Evolutionary conservation across 1,284 basidiomycete genomes (phyloP).

Genomic region (Apiotrichum siamense): DNA sequence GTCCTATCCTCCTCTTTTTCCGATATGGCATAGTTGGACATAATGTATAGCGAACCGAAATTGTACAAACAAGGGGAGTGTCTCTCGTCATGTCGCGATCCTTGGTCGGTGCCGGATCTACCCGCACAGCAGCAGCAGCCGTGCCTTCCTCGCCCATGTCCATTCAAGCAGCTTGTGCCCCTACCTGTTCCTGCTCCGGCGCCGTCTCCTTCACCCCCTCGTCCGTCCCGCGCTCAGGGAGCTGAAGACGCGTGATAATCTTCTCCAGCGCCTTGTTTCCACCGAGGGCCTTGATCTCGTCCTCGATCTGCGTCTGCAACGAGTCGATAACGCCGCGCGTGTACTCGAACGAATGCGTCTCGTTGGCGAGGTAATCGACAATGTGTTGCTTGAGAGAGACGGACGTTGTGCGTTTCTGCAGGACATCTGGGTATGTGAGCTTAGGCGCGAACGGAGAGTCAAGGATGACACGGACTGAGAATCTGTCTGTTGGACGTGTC

Average conservation of each 20-base stretch:
- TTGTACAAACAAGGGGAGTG: no score
- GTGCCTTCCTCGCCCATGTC: no score
- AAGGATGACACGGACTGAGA: constrained; percentile 57
- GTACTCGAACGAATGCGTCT: constrained; percentile 70
- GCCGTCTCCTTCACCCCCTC: background rate
- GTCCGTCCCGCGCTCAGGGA: constrained; percentile 10
- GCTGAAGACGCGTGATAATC: constrained; percentile 31
- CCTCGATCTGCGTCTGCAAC: constrained; percentile 45
- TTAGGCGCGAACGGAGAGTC: no score
- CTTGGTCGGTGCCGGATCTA: no score
- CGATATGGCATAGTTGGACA: constrained; percentile 1
- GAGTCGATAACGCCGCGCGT: constrained; percentile 51
- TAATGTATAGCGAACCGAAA: background rate
- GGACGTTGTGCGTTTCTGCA: constrained; percentile 78
- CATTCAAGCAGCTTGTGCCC: background rate
- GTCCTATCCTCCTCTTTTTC: no score
- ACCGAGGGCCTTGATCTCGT: constrained; percentile 41
- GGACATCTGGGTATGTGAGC: constrained; percentile 59
- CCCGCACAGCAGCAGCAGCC: no score
- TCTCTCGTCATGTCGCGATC: no score
- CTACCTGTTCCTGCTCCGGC: background rate
- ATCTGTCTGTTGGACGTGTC: constrained; percentile 68
- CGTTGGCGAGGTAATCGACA: constrained; percentile 66
- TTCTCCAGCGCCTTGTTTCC: constrained; percentile 40
- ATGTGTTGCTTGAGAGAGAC: constrained; percentile 71